Percentiles rank a stretch among this genome's conserved stretches.
phyloP scores from a whole-genome alignment of 371 early-diverging fungal genomes.

The Apophysomyces variabilis region DNA sequence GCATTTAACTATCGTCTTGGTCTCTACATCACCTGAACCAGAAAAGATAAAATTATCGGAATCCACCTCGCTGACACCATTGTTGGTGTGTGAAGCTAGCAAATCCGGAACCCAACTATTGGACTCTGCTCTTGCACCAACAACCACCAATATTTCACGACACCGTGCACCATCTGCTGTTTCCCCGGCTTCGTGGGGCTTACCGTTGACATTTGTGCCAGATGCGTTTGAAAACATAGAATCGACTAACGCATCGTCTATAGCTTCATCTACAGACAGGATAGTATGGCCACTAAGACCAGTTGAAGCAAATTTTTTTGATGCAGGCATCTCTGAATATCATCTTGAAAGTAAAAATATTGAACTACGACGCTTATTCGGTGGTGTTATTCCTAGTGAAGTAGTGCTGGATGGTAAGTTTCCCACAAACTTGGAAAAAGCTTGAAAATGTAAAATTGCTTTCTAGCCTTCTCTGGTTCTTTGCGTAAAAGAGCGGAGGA shows the following conservation, averaged over 20 bases:
- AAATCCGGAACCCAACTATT: slow-evolving; percentile 22
- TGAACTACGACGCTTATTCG: slow-evolving; percentile 45
- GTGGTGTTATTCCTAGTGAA: slow-evolving; percentile 42
- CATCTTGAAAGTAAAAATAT: slow-evolving; percentile 38
- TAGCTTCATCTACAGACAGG: background rate
- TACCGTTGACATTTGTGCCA: slow-evolving; percentile 52
- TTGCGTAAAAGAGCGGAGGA: slow-evolving; percentile 38
- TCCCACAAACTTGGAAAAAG: background rate
- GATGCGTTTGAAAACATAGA: slow-evolving; percentile 2
- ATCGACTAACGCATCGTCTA: background rate
- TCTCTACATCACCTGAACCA: slow-evolving; percentile 35
- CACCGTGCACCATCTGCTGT: slow-evolving; percentile 12
- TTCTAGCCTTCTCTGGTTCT: slow-evolving; percentile 41
- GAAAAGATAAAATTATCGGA: slow-evolving; percentile 30
- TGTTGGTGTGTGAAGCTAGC: slow-evolving; percentile 44
- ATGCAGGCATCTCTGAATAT: slow-evolving; percentile 18
- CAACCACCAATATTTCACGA: slow-evolving; percentile 7
- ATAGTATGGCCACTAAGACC: background rate
- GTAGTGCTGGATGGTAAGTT: slow-evolving; percentile 44
- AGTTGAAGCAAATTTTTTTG: background rate
- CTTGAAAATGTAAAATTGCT: background rate
- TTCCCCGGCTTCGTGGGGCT: slow-evolving; percentile 42
- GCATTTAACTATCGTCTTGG: slow-evolving; percentile 33
- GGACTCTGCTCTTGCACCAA: slow-evolving; percentile 17
- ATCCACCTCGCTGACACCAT: slow-evolving; percentile 45